Percentiles rank a stretch among this genome's conserved stretches.
Conservation (phyloP, 192 early-diverging fungal genomes). For the Coemansia sp. region DNA sequence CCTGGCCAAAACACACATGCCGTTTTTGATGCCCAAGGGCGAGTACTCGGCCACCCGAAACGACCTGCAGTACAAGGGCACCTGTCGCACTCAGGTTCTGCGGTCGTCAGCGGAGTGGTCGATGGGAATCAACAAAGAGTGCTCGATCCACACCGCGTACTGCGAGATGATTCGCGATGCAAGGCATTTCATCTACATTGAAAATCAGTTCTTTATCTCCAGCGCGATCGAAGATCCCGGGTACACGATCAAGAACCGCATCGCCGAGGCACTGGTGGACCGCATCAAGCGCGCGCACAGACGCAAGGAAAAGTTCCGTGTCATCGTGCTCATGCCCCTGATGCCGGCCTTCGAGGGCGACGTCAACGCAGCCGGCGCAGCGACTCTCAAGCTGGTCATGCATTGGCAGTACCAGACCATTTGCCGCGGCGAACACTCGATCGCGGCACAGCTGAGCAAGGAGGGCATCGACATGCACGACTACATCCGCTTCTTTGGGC, state of each 20-base stretch:
- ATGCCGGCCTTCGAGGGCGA: slow-evolving; percentile 84
- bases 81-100: slow-evolving; percentile 62
- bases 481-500: slow-evolving; percentile 73
- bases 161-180: slow-evolving; percentile 63
- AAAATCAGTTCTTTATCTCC: slow-evolving; percentile 87
- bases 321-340: slow-evolving; percentile 77
- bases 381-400: slow-evolving; percentile 71
- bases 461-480: slow-evolving; percentile 55
- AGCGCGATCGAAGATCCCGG: slow-evolving; percentile 41
- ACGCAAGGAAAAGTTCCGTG: slow-evolving; percentile 63
- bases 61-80: slow-evolving; percentile 56
- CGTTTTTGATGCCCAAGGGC: slow-evolving; percentile 66
- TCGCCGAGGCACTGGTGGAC: slow-evolving; percentile 72
- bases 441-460: slow-evolving; percentile 56
- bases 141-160: slow-evolving; percentile 81
- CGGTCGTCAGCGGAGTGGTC: slow-evolving; percentile 67
- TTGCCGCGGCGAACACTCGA: slow-evolving; percentile 66
- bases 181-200: slow-evolving; percentile 84
- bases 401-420: slow-evolving; percentile 78
- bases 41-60: slow-evolving; percentile 60
- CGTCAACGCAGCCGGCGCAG: slow-evolving; percentile 66
- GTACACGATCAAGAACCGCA: slow-evolving; percentile 74
- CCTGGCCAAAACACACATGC: slow-evolving; percentile 54
- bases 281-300: slow-evolving; percentile 72
- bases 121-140: slow-evolving; percentile 59